Percentiles rank a stretch among this genome's conserved stretches.
Evolutionary conservation across 352 stramenopile species (phyloP).

Genomic region (Phytophthora boehmeriae): DNA sequence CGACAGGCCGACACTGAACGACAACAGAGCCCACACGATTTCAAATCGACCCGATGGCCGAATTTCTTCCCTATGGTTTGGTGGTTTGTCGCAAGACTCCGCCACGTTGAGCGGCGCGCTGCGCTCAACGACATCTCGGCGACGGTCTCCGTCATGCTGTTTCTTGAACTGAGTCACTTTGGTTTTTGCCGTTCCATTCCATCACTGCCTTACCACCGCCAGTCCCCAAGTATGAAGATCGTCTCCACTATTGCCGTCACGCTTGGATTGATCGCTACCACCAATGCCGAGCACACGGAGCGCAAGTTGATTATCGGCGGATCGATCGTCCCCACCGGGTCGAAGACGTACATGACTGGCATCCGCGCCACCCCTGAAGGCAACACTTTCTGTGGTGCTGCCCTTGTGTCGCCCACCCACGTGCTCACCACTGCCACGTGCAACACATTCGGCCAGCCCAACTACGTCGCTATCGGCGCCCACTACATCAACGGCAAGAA

Average conservation of each 20-base stretch:
- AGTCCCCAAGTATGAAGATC: neutral
- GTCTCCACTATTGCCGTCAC: slow-evolving; percentile 1
- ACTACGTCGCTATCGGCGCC: slow-evolving; percentile 4
- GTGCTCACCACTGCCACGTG: slow-evolving; percentile 12
- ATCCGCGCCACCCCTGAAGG: slow-evolving; percentile 14
- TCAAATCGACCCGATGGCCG: too few species aligned
- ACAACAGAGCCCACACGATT: too few species aligned
- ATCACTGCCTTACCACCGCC: neutral
- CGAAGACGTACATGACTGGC: slow-evolving; percentile 33
- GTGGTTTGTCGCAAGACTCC: too few species aligned
- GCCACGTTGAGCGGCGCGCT: too few species aligned
- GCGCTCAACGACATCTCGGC: too few species aligned
- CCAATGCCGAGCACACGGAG: neutral
- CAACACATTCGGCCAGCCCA: neutral
- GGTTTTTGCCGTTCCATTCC: too few species aligned
- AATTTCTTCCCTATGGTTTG: too few species aligned
- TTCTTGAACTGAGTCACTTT: too few species aligned
- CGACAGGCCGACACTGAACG: too few species aligned
- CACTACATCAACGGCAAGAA: slow-evolving; percentile 8
- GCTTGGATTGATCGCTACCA: neutral
- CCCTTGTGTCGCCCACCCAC: slow-evolving; percentile 5
- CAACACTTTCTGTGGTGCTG: slow-evolving; percentile 10
- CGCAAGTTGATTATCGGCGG: slow-evolving; percentile 34
- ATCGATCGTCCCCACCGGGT: slow-evolving; percentile 28
- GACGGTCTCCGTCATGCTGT: too few species aligned